Evolutionary conservation across 2,329 filamentous ascomycete genomes (phyloP).

Genomic region (Botrytis deweyae): DNA sequence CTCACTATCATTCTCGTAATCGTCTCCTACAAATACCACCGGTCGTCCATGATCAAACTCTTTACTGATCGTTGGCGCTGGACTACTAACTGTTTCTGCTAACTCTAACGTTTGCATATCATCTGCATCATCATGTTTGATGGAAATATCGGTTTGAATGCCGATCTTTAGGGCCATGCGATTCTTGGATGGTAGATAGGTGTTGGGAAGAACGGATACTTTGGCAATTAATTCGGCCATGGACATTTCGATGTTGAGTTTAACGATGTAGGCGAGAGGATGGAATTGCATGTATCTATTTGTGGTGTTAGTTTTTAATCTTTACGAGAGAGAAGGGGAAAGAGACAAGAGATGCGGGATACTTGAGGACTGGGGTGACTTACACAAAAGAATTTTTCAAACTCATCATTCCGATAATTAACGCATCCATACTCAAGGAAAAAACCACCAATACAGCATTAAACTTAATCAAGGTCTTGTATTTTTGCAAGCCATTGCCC

Average conservation of each 20-base stretch:
- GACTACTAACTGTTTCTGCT: neutral
- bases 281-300: slow-evolving; percentile 43
- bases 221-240: slow-evolving; percentile 45
- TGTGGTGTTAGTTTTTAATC: neutral
- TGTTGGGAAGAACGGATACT: slow-evolving; percentile 23
- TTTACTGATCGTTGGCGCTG: neutral
- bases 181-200: neutral
- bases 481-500: slow-evolving; percentile 41
- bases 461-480: slow-evolving; percentile 43
- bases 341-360: neutral
- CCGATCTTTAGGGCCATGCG: neutral
- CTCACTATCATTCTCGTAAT: neutral
- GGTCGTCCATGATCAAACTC: slow-evolving; percentile 2
- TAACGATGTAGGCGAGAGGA: slow-evolving; percentile 45
- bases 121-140: neutral
- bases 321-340: neutral
- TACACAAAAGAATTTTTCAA: slow-evolving; percentile 41
- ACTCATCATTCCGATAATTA: slow-evolving; percentile 44
- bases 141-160: slow-evolving; percentile 9
- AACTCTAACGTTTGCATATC: neutral
- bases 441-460: slow-evolving; percentile 44
- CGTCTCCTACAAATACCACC: neutral
- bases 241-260: slow-evolving; percentile 47
- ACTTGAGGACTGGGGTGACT: neutral
- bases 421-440: slow-evolving; percentile 44